Percentiles rank a stretch among this genome's conserved stretches.
Evolutionary conservation across 164 flowering plant genomes (phyloP).

Genomic region (Stephania japonica): DNA sequence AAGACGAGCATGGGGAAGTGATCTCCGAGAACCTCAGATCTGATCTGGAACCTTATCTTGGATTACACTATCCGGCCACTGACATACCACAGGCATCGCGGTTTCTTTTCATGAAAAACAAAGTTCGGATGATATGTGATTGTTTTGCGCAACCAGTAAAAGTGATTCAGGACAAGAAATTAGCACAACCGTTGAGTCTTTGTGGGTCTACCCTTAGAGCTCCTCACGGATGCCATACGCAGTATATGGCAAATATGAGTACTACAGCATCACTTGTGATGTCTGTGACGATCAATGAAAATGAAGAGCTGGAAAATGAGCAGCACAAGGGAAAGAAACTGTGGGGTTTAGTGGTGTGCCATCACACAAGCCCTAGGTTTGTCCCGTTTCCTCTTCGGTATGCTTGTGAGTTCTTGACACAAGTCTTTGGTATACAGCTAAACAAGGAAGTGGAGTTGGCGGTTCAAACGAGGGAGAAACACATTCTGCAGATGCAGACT

Average conservation of each 20-base stretch:
- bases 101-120: constrained; percentile 69
- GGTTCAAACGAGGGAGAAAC: constrained; percentile 61
- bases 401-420: constrained; percentile 76
- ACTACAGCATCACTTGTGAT: constrained; percentile 74
- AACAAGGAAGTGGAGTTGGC: constrained; percentile 68
- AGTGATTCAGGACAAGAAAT: constrained; percentile 45
- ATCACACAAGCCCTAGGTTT: constrained; percentile 62
- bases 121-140: constrained; percentile 76
- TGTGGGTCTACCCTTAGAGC: constrained; percentile 63
- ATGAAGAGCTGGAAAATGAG: constrained; percentile 30
- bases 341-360: constrained; percentile 86
- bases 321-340: constrained; percentile 41
- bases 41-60: constrained; percentile 63
- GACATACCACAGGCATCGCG: constrained; percentile 83
- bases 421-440: constrained; percentile 60
- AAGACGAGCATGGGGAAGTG: constrained; percentile 82
- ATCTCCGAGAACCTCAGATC: constrained; percentile 46
- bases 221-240: constrained; percentile 81
- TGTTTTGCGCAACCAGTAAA: constrained; percentile 52
- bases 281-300: constrained; percentile 60
- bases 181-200: constrained; percentile 51
- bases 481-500: constrained; percentile 52
- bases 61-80: constrained; percentile 72
- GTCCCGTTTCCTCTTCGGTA: constrained; percentile 67
- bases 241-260: constrained; percentile 76